phyloP scores from a whole-genome alignment of 192 early-diverging fungal genomes.

The Backusella luteola region DNA sequence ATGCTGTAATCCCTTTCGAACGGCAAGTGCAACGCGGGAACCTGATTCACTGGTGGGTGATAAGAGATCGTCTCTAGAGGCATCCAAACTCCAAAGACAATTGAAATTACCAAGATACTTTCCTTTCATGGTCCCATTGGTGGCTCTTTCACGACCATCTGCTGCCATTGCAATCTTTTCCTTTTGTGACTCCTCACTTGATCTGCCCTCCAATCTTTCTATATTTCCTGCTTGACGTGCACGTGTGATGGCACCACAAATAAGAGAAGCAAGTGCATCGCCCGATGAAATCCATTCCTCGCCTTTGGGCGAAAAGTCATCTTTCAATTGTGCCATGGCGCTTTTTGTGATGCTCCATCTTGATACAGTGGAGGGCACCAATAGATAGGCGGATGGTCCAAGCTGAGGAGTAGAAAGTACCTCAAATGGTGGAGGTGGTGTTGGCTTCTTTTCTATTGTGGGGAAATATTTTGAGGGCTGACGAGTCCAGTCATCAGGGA shows the following conservation, averaged over 20 bases:
- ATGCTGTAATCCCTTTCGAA: conserved; percentile 22
- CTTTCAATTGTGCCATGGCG: neutral
- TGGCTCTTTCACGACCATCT: conserved; percentile 33
- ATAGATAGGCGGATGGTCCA: neutral
- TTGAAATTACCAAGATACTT: conserved; percentile 42
- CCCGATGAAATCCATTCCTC: conserved; percentile 38
- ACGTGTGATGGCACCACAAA: conserved; percentile 37
- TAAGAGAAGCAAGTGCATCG: conserved; percentile 35
- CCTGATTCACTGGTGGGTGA: conserved; percentile 22
- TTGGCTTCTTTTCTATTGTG: conserved; percentile 14
- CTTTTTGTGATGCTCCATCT: neutral
- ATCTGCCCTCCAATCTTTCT: conserved; percentile 31
- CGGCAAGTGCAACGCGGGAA: conserved; percentile 30
- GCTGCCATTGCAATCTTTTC: conserved; percentile 19
- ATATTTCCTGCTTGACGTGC: conserved; percentile 28
- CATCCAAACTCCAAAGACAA: conserved; percentile 23
- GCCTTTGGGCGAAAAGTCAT: neutral
- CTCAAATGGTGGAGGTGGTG: conserved; percentile 25
- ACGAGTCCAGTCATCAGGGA: conserved; percentile 38
- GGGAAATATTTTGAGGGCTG: conserved; percentile 35
- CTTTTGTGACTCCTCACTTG: conserved; percentile 18
- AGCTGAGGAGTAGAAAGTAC: neutral
- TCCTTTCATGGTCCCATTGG: conserved; percentile 31
- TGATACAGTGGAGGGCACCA: neutral
- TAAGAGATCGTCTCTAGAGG: conserved; percentile 28